phyloP scores from a whole-genome alignment of 1,284 basidiomycete genomes.

The Boletus smithii region DNA sequence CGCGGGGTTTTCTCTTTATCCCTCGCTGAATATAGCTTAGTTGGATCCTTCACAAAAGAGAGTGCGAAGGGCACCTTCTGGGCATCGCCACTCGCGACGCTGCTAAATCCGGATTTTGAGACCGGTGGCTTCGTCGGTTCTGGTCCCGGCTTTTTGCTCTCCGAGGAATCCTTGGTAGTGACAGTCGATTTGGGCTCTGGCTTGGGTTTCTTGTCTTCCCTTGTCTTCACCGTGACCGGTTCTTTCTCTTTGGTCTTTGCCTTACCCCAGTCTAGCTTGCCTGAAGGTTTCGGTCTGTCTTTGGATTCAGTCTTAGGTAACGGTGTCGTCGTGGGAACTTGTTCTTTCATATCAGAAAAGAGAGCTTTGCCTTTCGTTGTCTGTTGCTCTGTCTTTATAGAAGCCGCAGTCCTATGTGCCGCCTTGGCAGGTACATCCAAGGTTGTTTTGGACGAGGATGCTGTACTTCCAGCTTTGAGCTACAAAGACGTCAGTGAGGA shows the following conservation, averaged over 20 bases:
- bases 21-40: constrained; percentile 44
- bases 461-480: constrained; percentile 16
- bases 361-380: constrained; percentile 17
- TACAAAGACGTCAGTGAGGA: constrained; percentile 4
- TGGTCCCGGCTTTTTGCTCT: not conserved
- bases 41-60: constrained; percentile 6
- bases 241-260: constrained; percentile 42
- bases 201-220: constrained; percentile 27
- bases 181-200: constrained; percentile 8
- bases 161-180: not conserved
- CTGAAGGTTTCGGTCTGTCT: constrained; percentile 45
- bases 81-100: not conserved
- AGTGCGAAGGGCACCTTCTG: constrained; percentile 8
- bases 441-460: constrained; percentile 33
- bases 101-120: not conserved
- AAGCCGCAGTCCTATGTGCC: constrained; percentile 2
- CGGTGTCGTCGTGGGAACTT: constrained; percentile 9
- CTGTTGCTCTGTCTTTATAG: constrained; percentile 16
- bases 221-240: constrained; percentile 23
- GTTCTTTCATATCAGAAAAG: constrained; percentile 16
- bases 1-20: constrained; percentile 51
- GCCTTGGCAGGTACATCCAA: constrained; percentile 21
- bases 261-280: constrained; percentile 63
- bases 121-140: not conserved
- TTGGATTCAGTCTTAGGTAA: constrained; percentile 16